phyloP scores from a whole-genome alignment of 352 stramenopile species.

The Nothophytophthora sp. region DNA sequence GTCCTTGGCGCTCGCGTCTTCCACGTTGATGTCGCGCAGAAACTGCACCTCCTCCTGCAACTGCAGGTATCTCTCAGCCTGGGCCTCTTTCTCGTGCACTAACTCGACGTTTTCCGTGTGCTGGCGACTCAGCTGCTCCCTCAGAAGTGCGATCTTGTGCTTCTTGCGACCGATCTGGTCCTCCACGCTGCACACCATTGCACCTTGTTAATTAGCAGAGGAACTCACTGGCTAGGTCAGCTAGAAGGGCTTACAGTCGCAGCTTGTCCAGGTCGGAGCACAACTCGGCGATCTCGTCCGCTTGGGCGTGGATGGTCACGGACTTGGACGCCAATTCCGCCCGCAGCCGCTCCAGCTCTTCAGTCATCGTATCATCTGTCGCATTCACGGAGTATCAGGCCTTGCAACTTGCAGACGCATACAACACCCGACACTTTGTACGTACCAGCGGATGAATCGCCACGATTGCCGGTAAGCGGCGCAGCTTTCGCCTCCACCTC shows the following conservation, averaged over 20 bases:
- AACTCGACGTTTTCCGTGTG: conserved; percentile 54
- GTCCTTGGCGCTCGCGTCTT: conserved; percentile 54
- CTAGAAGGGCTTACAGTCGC: conserved; percentile 27
- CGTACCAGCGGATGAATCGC: conserved; percentile 7
- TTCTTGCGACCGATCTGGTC: conserved; percentile 40
- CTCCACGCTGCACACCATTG: too few species aligned
- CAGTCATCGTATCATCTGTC: conserved; percentile 35
- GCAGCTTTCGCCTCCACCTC: conserved; percentile 33
- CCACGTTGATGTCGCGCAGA: conserved; percentile 44
- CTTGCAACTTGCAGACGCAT: not conserved
- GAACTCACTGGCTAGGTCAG: too few species aligned
- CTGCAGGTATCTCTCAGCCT: conserved; percentile 41
- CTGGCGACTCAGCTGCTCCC: conserved; percentile 44
- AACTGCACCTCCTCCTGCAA: conserved; percentile 63
- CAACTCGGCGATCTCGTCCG: conserved; percentile 58
- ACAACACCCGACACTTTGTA: not conserved
- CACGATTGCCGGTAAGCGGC: conserved; percentile 1
- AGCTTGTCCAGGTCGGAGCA: conserved; percentile 66
- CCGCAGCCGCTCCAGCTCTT: conserved; percentile 62
- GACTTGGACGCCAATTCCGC: conserved; percentile 58
- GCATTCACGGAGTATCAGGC: not conserved
- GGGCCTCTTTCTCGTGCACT: conserved; percentile 51
- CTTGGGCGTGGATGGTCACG: conserved; percentile 58
- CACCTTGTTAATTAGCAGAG: too few species aligned
- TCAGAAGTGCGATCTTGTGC: conserved; percentile 30